Conservation (phyloP, 768 basidiomycete genomes). For the Lactarius sp. region DNA sequence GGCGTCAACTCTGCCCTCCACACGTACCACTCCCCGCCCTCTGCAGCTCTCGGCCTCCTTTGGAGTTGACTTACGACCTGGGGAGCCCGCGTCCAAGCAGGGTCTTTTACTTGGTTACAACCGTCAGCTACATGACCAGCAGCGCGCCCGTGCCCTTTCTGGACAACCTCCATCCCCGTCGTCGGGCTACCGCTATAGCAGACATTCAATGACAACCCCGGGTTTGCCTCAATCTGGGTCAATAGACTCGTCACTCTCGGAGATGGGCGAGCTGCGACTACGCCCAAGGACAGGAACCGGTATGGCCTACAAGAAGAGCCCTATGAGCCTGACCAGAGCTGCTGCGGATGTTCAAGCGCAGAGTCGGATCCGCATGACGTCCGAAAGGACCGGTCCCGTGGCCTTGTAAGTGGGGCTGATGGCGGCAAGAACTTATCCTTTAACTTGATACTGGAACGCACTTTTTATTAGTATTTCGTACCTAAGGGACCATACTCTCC, state of each 20-base stretch:
- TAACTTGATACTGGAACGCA: constrained; percentile 10
- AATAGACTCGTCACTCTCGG: not conserved
- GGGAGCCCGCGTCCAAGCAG: constrained; percentile 21
- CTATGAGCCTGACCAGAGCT: constrained; percentile 15
- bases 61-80: constrained; percentile 14
- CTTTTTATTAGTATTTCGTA: not conserved
- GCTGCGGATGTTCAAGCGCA: constrained; percentile 23
- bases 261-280: constrained; percentile 13
- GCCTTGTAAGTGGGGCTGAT: not conserved
- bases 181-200: not conserved
- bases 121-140: constrained; percentile 25
- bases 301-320: constrained; percentile 25
- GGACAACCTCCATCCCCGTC: constrained; percentile 8
- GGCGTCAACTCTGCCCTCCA: not conserved
- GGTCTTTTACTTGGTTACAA: constrained; percentile 24
- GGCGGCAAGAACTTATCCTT: not conserved
- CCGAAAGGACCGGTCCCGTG: not conserved
- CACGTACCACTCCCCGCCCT: constrained; percentile 23
- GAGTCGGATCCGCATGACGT: constrained; percentile 22
- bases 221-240: constrained; percentile 12
- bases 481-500: not conserved
- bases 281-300: constrained; percentile 26
- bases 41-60: constrained; percentile 19
- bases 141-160: constrained; percentile 15
- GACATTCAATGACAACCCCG: not conserved